A percentile compares a stretch with the other conserved stretches of the same genome.
phyloP scores from a whole-genome alignment of 202 grass and related monocot species.

The Eragrostis tef region DNA sequence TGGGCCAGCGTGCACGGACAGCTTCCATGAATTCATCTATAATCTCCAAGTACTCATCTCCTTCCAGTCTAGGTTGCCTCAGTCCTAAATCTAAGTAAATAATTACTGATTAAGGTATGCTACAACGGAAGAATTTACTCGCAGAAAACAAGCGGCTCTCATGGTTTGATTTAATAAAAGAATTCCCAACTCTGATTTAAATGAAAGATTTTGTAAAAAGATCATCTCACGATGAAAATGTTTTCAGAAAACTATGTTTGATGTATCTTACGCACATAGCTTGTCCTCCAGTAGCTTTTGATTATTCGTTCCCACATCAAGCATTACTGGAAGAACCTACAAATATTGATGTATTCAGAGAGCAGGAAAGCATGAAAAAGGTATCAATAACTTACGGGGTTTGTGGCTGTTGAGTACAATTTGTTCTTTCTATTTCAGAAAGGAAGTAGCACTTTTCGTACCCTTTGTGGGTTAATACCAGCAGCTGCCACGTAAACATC shows the following conservation, averaged over 20 bases:
- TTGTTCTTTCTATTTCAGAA: neutral
- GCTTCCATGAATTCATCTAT: constrained; percentile 99
- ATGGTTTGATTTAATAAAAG: constrained; percentile 16
- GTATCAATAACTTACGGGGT: neutral
- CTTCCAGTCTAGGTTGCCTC: constrained; percentile 87
- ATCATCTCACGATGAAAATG: neutral
- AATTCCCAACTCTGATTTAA: constrained; percentile 14
- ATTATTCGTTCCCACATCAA: constrained; percentile 96
- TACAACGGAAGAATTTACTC: constrained; percentile 26
- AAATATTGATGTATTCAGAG: constrained; percentile 11
- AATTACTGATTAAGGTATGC: constrained; percentile 32
- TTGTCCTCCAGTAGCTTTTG: constrained; percentile 89
- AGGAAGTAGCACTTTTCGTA: constrained; percentile 38
- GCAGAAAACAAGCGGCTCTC: constrained; percentile 32
- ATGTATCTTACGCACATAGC: constrained; percentile 81
- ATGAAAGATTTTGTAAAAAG: neutral
- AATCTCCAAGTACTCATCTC: constrained; percentile 86
- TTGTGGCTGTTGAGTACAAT: constrained; percentile 6
- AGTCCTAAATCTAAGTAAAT: constrained; percentile 88
- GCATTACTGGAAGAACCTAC: constrained; percentile 93
- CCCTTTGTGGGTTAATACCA: constrained; percentile 94
- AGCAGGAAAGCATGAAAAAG: constrained; percentile 17
- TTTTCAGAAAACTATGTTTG: constrained; percentile 35
- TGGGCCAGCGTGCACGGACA: constrained; percentile 85
- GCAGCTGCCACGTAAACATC: constrained; percentile 97